Conservation (phyloP, 768 basidiomycete species). For the Strobilomyces echinocephalus region DNA sequence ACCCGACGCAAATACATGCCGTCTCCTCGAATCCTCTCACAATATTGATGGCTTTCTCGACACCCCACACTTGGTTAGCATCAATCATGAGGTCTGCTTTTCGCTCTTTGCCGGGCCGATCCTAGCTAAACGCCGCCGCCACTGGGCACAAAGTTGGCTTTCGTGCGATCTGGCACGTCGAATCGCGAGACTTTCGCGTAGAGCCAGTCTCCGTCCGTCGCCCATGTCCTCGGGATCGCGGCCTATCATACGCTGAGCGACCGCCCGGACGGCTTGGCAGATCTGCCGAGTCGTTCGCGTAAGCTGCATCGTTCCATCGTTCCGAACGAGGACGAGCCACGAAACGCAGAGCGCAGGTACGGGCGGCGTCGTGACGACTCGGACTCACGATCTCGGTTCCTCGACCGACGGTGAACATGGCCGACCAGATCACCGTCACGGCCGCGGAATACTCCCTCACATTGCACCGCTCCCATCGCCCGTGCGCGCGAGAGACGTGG, state of each 20-base stretch:
- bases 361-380: conserved; percentile 10
- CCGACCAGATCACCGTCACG: conserved; percentile 72
- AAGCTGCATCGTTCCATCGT: too few relatives aligned
- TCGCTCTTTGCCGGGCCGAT: conserved; percentile 85
- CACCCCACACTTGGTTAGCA: conserved; percentile 23
- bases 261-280: conserved; percentile 70
- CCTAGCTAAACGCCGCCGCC: conserved; percentile 35
- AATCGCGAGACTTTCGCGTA: conserved; percentile 47
- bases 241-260: conserved; percentile 76
- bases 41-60: conserved; percentile 83
- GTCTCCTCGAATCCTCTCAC: conserved; percentile 70
- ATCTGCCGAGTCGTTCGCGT: conserved; percentile 37
- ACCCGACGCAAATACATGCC: conserved; percentile 1
- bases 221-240: conserved; percentile 86
- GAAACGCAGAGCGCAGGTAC: too few relatives aligned
- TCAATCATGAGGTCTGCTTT: too few relatives aligned
- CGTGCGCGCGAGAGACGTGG: conserved; percentile 85
- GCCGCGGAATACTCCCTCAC: conserved; percentile 91
- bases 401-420: conserved; percentile 88
- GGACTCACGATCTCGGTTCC: conserved; percentile 74
- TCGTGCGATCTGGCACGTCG: not conserved
- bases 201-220: conserved; percentile 77
- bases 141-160: not conserved
- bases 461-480: conserved; percentile 92
- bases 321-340: too few relatives aligned